Evolutionary conservation across 1,284 basidiomycete genomes (phyloP).

Genomic region (Melampsora americana): DNA sequence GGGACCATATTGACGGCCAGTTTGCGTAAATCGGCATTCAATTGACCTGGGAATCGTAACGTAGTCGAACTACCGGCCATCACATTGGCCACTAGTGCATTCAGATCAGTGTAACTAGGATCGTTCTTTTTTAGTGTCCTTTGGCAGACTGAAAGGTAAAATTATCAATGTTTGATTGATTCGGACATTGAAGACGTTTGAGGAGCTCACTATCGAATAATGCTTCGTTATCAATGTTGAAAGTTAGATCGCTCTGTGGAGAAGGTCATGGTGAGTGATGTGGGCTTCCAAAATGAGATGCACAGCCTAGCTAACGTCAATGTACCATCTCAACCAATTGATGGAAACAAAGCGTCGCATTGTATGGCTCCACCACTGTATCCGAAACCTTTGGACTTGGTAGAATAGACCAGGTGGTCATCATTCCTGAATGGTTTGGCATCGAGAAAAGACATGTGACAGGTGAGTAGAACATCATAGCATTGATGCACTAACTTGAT

Average conservation of each 20-base stretch:
- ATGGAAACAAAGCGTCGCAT: conserved; percentile 55
- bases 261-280: conserved; percentile 18
- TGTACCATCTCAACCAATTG: conserved; percentile 53
- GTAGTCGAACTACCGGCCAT: conserved; percentile 45
- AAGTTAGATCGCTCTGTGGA: conserved; percentile 52
- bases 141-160: conserved; percentile 32
- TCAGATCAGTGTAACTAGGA: conserved; percentile 42
- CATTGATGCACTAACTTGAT: conserved; percentile 50
- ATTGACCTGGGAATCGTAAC: conserved; percentile 58
- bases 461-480: conserved; percentile 51
- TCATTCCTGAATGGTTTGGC: conserved; percentile 37
- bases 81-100: conserved; percentile 41
- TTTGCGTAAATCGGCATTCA: conserved; percentile 60
- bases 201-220: conserved; percentile 42
- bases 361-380: conserved; percentile 56
- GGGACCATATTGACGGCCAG: conserved; percentile 49
- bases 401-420: conserved; percentile 44
- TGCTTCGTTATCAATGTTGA: conserved; percentile 49
- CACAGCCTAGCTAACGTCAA: background rate
- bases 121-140: conserved; percentile 42
- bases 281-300: background rate
- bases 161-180: conserved; percentile 2
- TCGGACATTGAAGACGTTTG: background rate
- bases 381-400: conserved; percentile 51
- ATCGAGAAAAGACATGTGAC: conserved; percentile 34